A percentile compares a stretch with the other conserved stretches of the same genome.
phyloP scores from a whole-genome alignment of 2,329 filamentous ascomycete genomes.

The Fusarium sp. region DNA sequence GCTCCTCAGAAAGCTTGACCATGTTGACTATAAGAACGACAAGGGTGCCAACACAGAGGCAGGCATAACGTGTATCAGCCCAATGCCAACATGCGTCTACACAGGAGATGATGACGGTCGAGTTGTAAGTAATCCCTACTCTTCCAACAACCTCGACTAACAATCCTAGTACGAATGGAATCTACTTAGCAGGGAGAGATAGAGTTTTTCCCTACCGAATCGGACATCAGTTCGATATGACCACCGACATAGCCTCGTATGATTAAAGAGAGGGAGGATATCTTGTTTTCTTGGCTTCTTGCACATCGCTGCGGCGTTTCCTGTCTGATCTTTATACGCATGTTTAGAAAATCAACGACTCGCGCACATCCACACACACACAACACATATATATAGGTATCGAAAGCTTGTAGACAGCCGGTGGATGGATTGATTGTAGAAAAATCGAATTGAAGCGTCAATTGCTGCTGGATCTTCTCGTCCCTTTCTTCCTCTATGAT shows the following conservation, averaged over 20 bases:
- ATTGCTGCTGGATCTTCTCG: slow-evolving; percentile 39
- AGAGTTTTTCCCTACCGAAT: slow-evolving; percentile 51
- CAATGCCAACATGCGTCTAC: slow-evolving; percentile 86
- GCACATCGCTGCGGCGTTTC: slow-evolving; percentile 32
- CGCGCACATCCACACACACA: slow-evolving; percentile 26
- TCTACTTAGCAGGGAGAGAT: slow-evolving; percentile 67
- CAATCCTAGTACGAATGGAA: slow-evolving; percentile 70
- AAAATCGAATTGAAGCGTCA: slow-evolving; percentile 46
- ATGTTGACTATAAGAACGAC: slow-evolving; percentile 75
- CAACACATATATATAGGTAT: slow-evolving; percentile 27
- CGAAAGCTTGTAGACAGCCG: slow-evolving; percentile 18
- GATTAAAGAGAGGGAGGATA: slow-evolving; percentile 3
- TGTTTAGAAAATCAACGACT: slow-evolving; percentile 33
- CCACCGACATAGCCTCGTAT: slow-evolving; percentile 29
- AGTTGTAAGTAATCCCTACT: slow-evolving; percentile 69
- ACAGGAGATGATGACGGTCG: slow-evolving; percentile 93
- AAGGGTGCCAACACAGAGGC: slow-evolving; percentile 69
- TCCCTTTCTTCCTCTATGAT: slow-evolving; percentile 38
- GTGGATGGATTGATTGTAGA: slow-evolving; percentile 21
- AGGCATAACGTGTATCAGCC: slow-evolving; percentile 86
- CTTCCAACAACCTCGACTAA: slow-evolving; percentile 12
- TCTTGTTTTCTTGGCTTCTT: slow-evolving; percentile 24
- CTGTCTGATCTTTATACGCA: slow-evolving; percentile 16
- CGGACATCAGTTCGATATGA: slow-evolving; percentile 34
- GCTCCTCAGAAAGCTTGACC: slow-evolving; percentile 83